These are phyloP conservation scores for Takakia lepidozioides DNA, from an alignment of 225 moss, liverwort and hornwort genomes.

Conservation along the genomic window DNA sequence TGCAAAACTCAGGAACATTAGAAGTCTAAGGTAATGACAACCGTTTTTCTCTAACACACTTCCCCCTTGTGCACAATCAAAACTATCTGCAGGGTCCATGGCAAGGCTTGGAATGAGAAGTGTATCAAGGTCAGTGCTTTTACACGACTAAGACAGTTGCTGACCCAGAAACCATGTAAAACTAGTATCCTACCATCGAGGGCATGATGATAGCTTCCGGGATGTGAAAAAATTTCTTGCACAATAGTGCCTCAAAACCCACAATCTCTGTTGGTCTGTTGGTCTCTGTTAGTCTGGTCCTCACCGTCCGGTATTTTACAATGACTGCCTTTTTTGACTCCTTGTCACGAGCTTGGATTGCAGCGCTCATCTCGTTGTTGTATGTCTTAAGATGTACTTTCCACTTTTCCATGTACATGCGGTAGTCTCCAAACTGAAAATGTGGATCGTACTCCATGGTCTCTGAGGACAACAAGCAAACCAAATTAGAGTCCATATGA, in stretches of 20 bases:
- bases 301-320: slow-evolving; percentile 39
- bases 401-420: slow-evolving; percentile 40
- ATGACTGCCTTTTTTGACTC: slow-evolving; percentile 27
- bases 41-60: no score
- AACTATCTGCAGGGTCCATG: no score
- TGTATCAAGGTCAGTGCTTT: slow-evolving; percentile 7
- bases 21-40: no score
- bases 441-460: slow-evolving; percentile 44
- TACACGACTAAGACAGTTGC: not conserved
- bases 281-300: not conserved
- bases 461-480: slow-evolving; percentile 13
- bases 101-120: not conserved
- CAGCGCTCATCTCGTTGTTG: slow-evolving; percentile 37
- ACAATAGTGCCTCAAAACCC: no score
- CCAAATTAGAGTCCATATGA: not conserved
- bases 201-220: not conserved
- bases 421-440: slow-evolving; percentile 42
- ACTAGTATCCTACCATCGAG: not conserved
- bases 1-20: no score
- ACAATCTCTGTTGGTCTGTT: no score
- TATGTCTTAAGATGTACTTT: slow-evolving; percentile 30
- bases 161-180: no score
- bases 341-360: no score
- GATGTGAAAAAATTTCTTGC: not conserved
- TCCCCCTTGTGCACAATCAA: no score